phyloP scores from a whole-genome alignment of 177 flowering plant genomes.

The Vitis hybrid region DNA sequence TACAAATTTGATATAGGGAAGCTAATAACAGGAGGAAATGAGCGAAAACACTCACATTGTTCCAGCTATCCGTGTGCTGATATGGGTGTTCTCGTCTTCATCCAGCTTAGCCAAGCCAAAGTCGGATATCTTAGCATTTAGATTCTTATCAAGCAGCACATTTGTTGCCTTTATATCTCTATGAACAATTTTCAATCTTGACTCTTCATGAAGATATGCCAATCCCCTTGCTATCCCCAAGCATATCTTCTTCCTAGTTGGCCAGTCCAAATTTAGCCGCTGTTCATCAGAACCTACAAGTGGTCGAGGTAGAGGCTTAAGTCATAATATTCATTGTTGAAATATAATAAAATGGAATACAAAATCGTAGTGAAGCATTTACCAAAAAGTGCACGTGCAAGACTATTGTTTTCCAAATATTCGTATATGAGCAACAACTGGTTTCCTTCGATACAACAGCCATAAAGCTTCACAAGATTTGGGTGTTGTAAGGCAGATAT shows the following conservation, averaged over 20 bases:
- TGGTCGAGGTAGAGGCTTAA: neutral
- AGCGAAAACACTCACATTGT: slow-evolving; percentile 57
- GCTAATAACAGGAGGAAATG: neutral
- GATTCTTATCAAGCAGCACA: slow-evolving; percentile 79
- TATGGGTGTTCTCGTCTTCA: slow-evolving; percentile 90
- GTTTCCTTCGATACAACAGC: too few relatives aligned
- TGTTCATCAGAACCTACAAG: slow-evolving; percentile 49
- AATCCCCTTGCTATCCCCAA: slow-evolving; percentile 80
- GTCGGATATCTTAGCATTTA: slow-evolving; percentile 93
- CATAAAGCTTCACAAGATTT: too few relatives aligned
- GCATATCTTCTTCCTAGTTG: slow-evolving; percentile 67
- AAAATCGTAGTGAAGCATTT: slow-evolving; percentile 8
- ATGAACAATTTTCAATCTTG: slow-evolving; percentile 85
- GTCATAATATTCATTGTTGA: neutral
- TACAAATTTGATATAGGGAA: neutral
- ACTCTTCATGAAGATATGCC: slow-evolving; percentile 90
- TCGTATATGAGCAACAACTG: too few relatives aligned
- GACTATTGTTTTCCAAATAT: slow-evolving; percentile 77
- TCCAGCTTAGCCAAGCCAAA: slow-evolving; percentile 94
- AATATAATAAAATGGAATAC: neutral
- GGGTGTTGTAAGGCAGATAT: too few relatives aligned
- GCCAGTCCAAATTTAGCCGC: slow-evolving; percentile 62
- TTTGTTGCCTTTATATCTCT: slow-evolving; percentile 93
- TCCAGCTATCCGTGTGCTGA: slow-evolving; percentile 92
- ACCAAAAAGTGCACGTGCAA: slow-evolving; percentile 94